phyloP scores from a whole-genome alignment of 2,329 filamentous ascomycete genomes.

The Lecanicillium sp. region DNA sequence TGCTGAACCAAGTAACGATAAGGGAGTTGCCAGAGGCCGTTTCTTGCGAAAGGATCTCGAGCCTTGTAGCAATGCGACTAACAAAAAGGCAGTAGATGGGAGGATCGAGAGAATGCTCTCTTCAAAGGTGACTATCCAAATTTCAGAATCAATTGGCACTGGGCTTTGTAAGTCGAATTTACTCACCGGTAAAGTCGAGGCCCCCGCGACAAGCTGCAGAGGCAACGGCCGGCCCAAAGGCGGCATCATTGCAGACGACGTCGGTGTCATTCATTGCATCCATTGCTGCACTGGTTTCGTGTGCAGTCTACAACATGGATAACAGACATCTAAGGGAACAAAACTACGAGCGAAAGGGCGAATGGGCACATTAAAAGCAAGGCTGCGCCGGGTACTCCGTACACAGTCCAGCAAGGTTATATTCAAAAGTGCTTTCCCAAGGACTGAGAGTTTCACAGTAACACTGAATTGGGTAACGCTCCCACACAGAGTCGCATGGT shows the following conservation, averaged over 20 bases:
- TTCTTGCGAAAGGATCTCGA: neutral
- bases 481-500: too few relatives aligned
- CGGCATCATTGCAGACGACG: constrained; percentile 1
- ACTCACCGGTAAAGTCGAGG: constrained; percentile 7
- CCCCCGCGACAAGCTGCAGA: constrained; percentile 5
- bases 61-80: neutral
- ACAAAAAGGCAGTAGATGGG: constrained; percentile 6
- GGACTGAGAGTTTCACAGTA: too few relatives aligned
- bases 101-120: constrained; percentile 8
- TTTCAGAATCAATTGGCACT: neutral
- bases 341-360: too few relatives aligned
- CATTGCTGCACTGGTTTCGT: too few relatives aligned
- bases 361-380: too few relatives aligned
- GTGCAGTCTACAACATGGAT: too few relatives aligned
- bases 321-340: too few relatives aligned
- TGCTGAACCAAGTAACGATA: neutral
- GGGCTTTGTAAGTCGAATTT: neutral
- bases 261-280: neutral
- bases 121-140: constrained; percentile 7
- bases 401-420: too few relatives aligned
- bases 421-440: too few relatives aligned
- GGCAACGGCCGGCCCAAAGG: constrained; percentile 1
- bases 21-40: neutral
- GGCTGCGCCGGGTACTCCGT: too few relatives aligned
- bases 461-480: too few relatives aligned